These are phyloP conservation scores for Diaporthe vexans DNA, from an alignment of 2,329 filamentous ascomycete genomes.

Conservation along the genomic window DNA sequence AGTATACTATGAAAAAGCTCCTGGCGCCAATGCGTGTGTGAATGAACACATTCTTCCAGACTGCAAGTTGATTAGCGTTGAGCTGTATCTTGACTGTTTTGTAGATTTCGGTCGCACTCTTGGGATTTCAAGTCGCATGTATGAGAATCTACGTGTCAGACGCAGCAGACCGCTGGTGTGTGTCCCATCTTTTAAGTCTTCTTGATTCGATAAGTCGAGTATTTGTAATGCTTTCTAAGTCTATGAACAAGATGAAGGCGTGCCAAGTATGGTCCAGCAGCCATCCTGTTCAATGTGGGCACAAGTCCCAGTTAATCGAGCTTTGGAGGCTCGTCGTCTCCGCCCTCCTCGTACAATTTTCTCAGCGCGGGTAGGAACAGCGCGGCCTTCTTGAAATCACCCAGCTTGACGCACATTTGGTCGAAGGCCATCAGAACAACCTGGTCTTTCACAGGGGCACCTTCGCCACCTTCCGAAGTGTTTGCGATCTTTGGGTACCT, in stretches of 20 bases:
- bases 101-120: background rate
- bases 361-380: conserved; percentile 72
- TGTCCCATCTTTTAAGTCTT: no score
- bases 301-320: background rate
- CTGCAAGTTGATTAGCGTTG: background rate
- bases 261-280: no score
- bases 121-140: no score
- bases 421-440: conserved; percentile 83
- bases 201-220: background rate
- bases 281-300: background rate
- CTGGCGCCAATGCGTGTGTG: background rate
- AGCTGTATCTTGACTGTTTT: background rate
- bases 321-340: conserved; percentile 43
- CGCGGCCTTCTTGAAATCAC: conserved; percentile 77
- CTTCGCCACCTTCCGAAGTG: conserved; percentile 40
- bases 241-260: background rate
- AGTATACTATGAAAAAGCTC: background rate
- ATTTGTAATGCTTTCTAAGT: background rate
- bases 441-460: conserved; percentile 58
- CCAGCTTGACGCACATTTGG: conserved; percentile 80
- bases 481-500: conserved; percentile 81
- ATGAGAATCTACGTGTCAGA: background rate
- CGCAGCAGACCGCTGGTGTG: background rate
- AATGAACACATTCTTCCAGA: background rate
- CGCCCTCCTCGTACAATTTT: conserved; percentile 65